These are phyloP conservation scores for Elongisporangium prolatum DNA, from an alignment of 352 stramenopile genomes.

Conservation along the genomic window DNA sequence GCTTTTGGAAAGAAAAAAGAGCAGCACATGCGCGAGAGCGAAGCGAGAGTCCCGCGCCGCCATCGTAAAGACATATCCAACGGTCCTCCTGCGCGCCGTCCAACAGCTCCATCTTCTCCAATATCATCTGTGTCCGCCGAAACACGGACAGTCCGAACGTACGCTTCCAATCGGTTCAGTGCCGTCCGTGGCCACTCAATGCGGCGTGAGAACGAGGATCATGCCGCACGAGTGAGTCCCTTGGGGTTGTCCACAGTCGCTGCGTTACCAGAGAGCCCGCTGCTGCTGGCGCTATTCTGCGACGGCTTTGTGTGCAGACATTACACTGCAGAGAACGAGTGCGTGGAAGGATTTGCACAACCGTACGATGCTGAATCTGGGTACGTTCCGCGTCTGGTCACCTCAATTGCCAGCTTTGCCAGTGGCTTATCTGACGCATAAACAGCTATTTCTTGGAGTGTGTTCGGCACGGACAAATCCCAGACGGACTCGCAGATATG, in stretches of 20 bases:
- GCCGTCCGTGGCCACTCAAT: neutral
- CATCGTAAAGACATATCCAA: neutral
- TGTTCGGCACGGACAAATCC: slow-evolving; percentile 41
- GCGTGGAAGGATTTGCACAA: slow-evolving; percentile 63
- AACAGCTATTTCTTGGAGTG: slow-evolving; percentile 64
- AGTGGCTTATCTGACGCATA: neutral
- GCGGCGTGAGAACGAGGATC: neutral
- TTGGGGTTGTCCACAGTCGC: neutral
- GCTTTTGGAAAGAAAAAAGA: neutral
- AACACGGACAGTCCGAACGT: neutral
- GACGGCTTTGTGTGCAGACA: slow-evolving; percentile 70
- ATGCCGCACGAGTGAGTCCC: neutral
- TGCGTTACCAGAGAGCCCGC: neutral
- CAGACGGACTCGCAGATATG: slow-evolving; percentile 54
- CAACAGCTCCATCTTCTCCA: neutral
- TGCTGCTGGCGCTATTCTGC: slow-evolving; percentile 57
- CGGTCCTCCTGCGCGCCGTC: neutral
- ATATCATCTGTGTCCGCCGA: neutral
- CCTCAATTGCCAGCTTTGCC: neutral
- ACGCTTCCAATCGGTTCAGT: neutral
- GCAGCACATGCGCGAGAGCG: neutral
- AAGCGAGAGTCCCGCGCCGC: neutral
- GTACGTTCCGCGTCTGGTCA: slow-evolving; percentile 13
- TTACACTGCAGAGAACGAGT: slow-evolving; percentile 40
- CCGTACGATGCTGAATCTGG: slow-evolving; percentile 65